Evolutionary conservation across 768 basidiomycete genomes (phyloP), one percentile per base, ranked within the genome.

Genomic region (Leucogyrophana mollusca): DNA sequence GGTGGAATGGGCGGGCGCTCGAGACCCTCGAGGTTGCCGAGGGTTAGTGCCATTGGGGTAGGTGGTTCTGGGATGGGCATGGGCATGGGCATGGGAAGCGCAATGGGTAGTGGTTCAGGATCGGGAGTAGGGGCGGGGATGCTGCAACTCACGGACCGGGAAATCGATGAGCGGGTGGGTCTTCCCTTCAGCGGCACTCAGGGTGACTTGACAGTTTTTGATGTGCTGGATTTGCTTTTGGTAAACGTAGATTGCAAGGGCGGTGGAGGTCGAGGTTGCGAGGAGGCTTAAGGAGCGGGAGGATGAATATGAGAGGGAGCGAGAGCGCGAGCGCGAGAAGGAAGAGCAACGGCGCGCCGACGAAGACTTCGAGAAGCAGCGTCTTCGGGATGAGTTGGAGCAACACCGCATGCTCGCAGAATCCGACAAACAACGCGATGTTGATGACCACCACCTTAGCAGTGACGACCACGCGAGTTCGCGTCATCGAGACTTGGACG

Each of bases 251-350:
- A 88, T 90, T 45, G 79, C 83, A 38, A 79, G 72, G 52, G 83
- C 82, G 7, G 88, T 90, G 23, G 85, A 90, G 69, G 76, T 71
- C 6, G 86, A 90, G 60, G 87, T 87, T 43, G 78, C 82, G 13
- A 72, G 83, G 50, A 76, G 86, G 22, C 64, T 91, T 40, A 82
- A 69, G 20, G 67, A 69, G 34, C 64, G 61, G 68, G 73, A 58
- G 67, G 69, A 47, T 53, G 49, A 42, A 40, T 25, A 58, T 63
- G 55, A 66, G 69, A 48, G 60, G 66, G 43, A 56, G 18, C n/a
- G 39, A 18, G 39, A 37, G 32, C 35, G 35, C 24, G 64, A 58
- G 4, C 56, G 47, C 33, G 61, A 56, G 52, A 60, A 56, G 33
- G 65, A 66, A 48, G 72, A 73, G 47, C 61, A 59, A 33, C 61